Conservation (phyloP, 148 eudicot species). For the Rhododendron kiyosumense region DNA sequence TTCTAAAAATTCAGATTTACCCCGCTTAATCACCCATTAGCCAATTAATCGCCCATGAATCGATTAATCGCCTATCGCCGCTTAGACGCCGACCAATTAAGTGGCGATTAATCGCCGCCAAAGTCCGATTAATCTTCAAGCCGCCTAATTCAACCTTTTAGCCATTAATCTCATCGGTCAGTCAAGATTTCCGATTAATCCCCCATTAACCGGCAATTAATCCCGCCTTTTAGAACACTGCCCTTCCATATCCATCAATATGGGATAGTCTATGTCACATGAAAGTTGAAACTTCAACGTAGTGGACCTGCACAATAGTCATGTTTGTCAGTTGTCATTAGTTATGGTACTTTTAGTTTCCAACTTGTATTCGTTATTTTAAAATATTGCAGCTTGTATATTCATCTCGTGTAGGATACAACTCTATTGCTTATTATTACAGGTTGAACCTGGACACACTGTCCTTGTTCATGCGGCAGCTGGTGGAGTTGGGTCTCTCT, state of each 20-base stretch:
- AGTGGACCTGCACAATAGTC: not conserved
- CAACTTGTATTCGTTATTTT: not conserved
- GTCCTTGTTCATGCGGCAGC: slow-evolving; percentile 82
- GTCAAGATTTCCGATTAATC: too few relatives aligned
- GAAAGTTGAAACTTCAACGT: not conserved
- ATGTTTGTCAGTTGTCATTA: not conserved
- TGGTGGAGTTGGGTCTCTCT: slow-evolving; percentile 76
- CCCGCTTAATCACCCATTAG: too few relatives aligned
- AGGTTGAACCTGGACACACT: slow-evolving; percentile 84
- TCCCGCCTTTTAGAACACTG: too few relatives aligned
- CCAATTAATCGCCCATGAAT: too few relatives aligned
- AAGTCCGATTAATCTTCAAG: too few relatives aligned
- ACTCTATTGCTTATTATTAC: slow-evolving; percentile 11
- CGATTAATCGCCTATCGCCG: too few relatives aligned
- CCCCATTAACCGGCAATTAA: too few relatives aligned
- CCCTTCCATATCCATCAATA: not conserved
- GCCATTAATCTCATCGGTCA: too few relatives aligned
- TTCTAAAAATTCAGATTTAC: too few relatives aligned
- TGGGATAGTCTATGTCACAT: not conserved
- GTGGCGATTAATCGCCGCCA: too few relatives aligned
- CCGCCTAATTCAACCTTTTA: too few relatives aligned
- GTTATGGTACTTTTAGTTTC: not conserved
- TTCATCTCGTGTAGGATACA: slow-evolving; percentile 4
- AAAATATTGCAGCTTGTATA: not conserved
- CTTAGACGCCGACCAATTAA: too few relatives aligned